Percentiles rank a stretch among this genome's conserved stretches.
Conservation (phyloP, 352 stramenopile species). For the Phytophthora europaea region DNA sequence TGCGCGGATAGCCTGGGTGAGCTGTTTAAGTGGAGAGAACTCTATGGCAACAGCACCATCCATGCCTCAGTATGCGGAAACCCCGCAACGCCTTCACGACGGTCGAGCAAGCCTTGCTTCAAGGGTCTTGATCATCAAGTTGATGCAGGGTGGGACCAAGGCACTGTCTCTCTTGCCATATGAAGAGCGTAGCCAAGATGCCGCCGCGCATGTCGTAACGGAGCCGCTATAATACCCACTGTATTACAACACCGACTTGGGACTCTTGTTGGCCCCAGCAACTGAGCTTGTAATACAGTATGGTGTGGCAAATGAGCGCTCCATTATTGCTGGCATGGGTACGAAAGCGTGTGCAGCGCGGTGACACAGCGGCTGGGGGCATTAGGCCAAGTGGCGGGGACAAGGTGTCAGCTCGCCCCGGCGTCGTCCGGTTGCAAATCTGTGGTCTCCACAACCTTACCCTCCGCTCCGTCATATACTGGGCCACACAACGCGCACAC, state of each 20-base stretch:
- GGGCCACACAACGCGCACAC: not conserved
- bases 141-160: conserved; percentile 37
- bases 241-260: not conserved
- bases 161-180: conserved; percentile 36
- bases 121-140: too few relatives aligned
- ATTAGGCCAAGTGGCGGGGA: not conserved
- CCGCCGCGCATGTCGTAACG: conserved; percentile 1
- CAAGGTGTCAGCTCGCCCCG: not conserved
- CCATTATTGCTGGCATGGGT: not conserved
- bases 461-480: conserved; percentile 14
- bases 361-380: not conserved
- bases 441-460: conserved; percentile 17
- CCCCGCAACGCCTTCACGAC: not conserved
- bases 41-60: conserved; percentile 39
- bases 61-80: conserved; percentile 1
- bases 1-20: conserved; percentile 21
- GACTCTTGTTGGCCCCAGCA: not conserved
- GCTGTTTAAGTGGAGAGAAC: conserved; percentile 18
- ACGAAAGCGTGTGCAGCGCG: not conserved
- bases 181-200: conserved; percentile 27
- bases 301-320: not conserved
- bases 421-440: not conserved
- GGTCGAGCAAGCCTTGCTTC: too few relatives aligned
- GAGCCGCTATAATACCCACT: not conserved
- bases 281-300: not conserved